A percentile compares a stretch with the other conserved stretches of the same genome.
These are phyloP conservation scores for Coffea canephora DNA, from an alignment of 257 asterid genomes.

Conservation along the genomic window DNA sequence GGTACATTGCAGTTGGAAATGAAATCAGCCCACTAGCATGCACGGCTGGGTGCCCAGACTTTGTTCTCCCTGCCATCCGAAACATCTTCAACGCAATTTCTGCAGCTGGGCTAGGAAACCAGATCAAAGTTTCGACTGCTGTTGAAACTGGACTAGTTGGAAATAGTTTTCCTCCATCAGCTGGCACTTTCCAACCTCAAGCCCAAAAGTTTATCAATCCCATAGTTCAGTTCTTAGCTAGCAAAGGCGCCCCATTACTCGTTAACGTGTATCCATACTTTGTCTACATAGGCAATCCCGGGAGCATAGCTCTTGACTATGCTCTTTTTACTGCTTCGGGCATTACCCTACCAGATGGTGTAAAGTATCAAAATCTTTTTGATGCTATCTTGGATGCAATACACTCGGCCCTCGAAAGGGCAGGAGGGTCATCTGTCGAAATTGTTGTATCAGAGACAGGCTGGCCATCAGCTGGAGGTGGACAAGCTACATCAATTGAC, in stretches of 20 bases:
- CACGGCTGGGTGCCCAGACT: slow-evolving; percentile 20
- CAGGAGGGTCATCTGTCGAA: slow-evolving; percentile 26
- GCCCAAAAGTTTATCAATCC: slow-evolving; percentile 22
- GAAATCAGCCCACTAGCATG: slow-evolving; percentile 39
- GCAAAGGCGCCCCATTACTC: slow-evolving; percentile 21
- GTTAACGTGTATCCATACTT: slow-evolving; percentile 34
- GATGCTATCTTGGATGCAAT: slow-evolving; percentile 38
- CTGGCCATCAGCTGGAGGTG: slow-evolving; percentile 37
- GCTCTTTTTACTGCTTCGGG: slow-evolving; percentile 34
- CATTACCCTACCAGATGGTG: slow-evolving; percentile 21
- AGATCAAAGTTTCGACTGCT: slow-evolving; percentile 37
- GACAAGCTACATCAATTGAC: slow-evolving; percentile 20
- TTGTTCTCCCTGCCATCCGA: slow-evolving; percentile 34
- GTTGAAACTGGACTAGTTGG: slow-evolving; percentile 33
- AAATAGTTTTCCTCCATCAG: slow-evolving; percentile 25
- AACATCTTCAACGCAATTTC: slow-evolving; percentile 32
- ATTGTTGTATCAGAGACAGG: slow-evolving; percentile 46
- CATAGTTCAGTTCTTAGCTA: slow-evolving; percentile 25
- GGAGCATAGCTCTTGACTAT: slow-evolving; percentile 15
- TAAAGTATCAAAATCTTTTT: slow-evolving; percentile 28
- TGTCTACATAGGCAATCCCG: slow-evolving; percentile 4
- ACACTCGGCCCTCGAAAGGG: slow-evolving; percentile 32
- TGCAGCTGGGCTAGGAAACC: slow-evolving; percentile 21
- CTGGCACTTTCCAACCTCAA: slow-evolving; percentile 21
- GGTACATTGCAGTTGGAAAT: slow-evolving; percentile 59